phyloP scores from a whole-genome alignment of 1,284 basidiomycete genomes.

The Mrakiaceae sp. region DNA sequence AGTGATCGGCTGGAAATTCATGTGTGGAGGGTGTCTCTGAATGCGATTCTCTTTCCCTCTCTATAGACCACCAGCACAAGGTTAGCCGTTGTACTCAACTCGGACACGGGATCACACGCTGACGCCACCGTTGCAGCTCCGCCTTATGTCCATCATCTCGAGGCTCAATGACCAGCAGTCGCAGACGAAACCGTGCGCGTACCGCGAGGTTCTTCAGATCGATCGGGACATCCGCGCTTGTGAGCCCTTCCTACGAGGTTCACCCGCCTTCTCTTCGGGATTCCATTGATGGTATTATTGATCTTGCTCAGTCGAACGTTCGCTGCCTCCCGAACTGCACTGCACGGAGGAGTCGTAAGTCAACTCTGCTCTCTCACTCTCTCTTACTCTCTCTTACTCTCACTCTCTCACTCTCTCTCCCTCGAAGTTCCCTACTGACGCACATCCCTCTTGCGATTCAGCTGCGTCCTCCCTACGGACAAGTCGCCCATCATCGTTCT shows the following conservation, averaged over 20 bases:
- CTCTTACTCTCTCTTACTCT: neutral
- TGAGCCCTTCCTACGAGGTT: neutral
- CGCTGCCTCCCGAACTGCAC: constrained; percentile 10
- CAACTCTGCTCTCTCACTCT: neutral
- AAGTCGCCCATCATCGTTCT: neutral
- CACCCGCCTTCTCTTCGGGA: neutral
- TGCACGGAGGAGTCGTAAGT: constrained; percentile 14
- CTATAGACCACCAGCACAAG: neutral
- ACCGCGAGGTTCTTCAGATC: constrained; percentile 7
- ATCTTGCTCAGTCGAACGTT: constrained; percentile 2
- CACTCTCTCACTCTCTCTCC: neutral
- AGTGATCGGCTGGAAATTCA: neutral
- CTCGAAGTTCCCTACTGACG: neutral
- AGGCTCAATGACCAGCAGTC: constrained; percentile 12
- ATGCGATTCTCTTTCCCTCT: neutral
- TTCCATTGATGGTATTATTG: constrained; percentile 7
- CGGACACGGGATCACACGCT: neutral
- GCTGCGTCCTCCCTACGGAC: constrained; percentile 14
- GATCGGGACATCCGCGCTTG: constrained; percentile 15
- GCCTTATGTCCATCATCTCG: neutral
- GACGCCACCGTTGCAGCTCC: neutral
- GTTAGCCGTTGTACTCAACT: neutral
- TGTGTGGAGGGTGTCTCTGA: neutral
- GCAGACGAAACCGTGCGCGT: constrained; percentile 4
- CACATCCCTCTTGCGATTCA: neutral